A percentile compares a stretch with the other conserved stretches of the same genome.
These are phyloP conservation scores for Myxozyma neotropica DNA, from an alignment of 805 yeast genomes.

Conservation along the genomic window DNA sequence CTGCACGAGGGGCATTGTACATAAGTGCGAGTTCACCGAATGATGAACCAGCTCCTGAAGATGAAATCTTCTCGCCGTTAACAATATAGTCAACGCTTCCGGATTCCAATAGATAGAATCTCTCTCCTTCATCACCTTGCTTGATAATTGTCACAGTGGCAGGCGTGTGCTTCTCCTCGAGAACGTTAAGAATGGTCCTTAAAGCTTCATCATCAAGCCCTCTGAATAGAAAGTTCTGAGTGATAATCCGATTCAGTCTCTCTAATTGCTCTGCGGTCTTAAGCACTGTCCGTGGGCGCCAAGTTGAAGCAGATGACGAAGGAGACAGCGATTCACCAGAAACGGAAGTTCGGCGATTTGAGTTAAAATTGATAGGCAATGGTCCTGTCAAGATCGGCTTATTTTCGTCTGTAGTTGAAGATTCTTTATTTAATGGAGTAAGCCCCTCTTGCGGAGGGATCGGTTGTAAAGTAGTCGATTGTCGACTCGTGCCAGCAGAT, in stretches of 20 bases:
- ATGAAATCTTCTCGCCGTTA: slow-evolving; percentile 67
- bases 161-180: slow-evolving; percentile 65
- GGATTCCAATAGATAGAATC: slow-evolving; percentile 78
- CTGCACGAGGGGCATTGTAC: slow-evolving; percentile 98
- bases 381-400: not conserved
- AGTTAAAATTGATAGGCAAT: slow-evolving; percentile 32
- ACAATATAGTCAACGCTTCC: slow-evolving; percentile 84
- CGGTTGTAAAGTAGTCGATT: slow-evolving; percentile 3
- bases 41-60: slow-evolving; percentile 82
- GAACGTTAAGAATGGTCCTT: slow-evolving; percentile 77
- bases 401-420: not conserved
- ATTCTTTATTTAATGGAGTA: not conserved
- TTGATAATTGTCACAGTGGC: slow-evolving; percentile 57
- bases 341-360: slow-evolving; percentile 34
- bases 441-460: slow-evolving; percentile 4
- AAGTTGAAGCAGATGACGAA: slow-evolving; percentile 43
- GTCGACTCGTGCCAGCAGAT: not conserved
- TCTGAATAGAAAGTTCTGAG: slow-evolving; percentile 80
- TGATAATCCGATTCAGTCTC: slow-evolving; percentile 70
- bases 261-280: slow-evolving; percentile 55
- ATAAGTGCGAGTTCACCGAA: slow-evolving; percentile 97
- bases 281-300: slow-evolving; percentile 34
- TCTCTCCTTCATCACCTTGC: slow-evolving; percentile 96
- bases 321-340: slow-evolving; percentile 33
- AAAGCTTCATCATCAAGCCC: slow-evolving; percentile 79